Percentiles rank a stretch among this genome's conserved stretches.
Evolutionary conservation across 148 eudicot genomes (phyloP).

Genomic region (Rhododendron griersonianum): DNA sequence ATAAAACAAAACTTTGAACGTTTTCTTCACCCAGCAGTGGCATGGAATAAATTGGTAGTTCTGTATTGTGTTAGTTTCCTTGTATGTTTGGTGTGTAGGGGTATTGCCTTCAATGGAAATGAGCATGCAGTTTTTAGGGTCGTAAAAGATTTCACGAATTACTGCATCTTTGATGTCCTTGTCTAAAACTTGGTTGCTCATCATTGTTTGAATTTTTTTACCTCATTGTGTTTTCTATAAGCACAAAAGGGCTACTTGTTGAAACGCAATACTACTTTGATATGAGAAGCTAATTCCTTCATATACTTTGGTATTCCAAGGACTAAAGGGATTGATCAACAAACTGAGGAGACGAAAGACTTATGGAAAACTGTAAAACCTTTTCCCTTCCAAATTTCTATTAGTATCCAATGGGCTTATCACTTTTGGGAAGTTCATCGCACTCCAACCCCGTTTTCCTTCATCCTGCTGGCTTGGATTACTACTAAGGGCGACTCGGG

Average conservation of each 20-base stretch:
- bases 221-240: neutral
- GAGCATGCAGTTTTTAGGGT: neutral
- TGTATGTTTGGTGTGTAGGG: neutral
- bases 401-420: too few relatives aligned
- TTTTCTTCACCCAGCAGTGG: neutral
- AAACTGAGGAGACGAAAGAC: too few relatives aligned
- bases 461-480: too few relatives aligned
- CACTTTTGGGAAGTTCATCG: too few relatives aligned
- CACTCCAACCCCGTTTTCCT: too few relatives aligned
- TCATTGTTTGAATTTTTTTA: neutral
- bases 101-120: neutral
- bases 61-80: neutral
- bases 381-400: too few relatives aligned
- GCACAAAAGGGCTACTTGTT: neutral
- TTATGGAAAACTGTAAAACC: too few relatives aligned
- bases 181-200: neutral
- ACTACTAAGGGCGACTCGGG: too few relatives aligned
- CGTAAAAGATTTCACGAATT: neutral
- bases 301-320: neutral
- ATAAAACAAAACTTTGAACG: neutral
- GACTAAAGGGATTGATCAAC: too few relatives aligned
- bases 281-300: neutral
- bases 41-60: neutral
- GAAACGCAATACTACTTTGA: neutral
- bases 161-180: neutral